Percentiles rank a stretch among this genome's conserved stretches.
These are phyloP conservation scores for Drechslerella dactyloides DNA, from an alignment of 2,329 filamentous ascomycete species.

Conservation along the genomic window DNA sequence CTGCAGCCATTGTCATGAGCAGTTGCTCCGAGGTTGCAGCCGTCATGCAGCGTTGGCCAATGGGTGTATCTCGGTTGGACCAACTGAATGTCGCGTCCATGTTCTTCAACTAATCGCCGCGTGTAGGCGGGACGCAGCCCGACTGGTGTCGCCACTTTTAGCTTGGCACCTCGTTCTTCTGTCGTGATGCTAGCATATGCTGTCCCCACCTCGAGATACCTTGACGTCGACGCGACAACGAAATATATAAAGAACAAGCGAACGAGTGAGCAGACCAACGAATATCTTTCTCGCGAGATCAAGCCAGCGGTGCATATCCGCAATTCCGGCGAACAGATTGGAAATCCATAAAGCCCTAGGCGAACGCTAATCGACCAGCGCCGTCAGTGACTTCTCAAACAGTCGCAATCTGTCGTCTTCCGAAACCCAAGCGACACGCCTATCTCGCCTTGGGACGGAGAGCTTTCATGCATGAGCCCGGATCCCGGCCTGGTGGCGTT, in stretches of 20 bases:
- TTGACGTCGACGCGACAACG: background rate
- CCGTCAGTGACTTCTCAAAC: background rate
- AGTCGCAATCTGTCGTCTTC: slow-evolving; percentile 1
- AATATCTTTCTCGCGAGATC: background rate
- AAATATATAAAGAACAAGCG: background rate
- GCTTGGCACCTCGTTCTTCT: background rate
- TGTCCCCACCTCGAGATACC: background rate
- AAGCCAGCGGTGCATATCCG: background rate
- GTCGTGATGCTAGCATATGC: too few relatives aligned
- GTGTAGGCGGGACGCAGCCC: slow-evolving; percentile 24
- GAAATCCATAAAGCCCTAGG: background rate
- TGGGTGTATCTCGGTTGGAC: slow-evolving; percentile 32
- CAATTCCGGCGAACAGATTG: slow-evolving; percentile 1
- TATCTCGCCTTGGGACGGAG: slow-evolving; percentile 10
- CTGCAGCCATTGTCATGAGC: too few relatives aligned
- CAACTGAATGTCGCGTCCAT: slow-evolving; percentile 14
- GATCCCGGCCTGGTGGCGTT: slow-evolving; percentile 1
- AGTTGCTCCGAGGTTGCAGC: too few relatives aligned
- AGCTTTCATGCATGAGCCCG: slow-evolving; percentile 4
- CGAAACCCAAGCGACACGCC: background rate
- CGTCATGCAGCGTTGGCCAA: too few relatives aligned
- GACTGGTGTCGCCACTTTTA: slow-evolving; percentile 13
- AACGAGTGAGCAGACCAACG: background rate
- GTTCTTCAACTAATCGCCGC: slow-evolving; percentile 21
- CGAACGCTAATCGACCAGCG: background rate